Evolutionary conservation across 768 basidiomycete genomes (phyloP), one percentile per base, ranked within the genome.

Genomic region (Ramaria sp.): DNA sequence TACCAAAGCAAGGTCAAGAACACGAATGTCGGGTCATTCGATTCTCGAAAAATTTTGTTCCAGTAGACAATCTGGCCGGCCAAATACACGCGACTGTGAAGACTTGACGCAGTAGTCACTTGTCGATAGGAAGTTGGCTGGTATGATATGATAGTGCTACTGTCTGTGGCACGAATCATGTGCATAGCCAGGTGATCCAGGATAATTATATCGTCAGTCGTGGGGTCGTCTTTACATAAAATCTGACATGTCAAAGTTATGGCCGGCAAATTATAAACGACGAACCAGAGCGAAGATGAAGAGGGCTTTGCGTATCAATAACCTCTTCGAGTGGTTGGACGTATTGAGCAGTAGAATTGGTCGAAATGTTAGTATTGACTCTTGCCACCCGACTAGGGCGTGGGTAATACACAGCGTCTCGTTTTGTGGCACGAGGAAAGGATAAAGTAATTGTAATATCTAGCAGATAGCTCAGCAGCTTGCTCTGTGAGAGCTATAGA

Each of bases 401-500:
- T n/a, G n/a, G n/a, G 7, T 33, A 7, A 20, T 49, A 20, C 11
- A 20, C n/a, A 30, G 17, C 24, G 11, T 49, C 48, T 7, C 31
- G 10, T 52, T 38, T 34, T n/a, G 17, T 75, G 63, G 5, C 54
- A 13, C 59, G 59, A n/a, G 79, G 71, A 64, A 82, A 83, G 10
- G 78, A 73, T 27, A 83, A 69, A 1, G 75, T 72, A n/a, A 83
- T 67, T 3, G 81, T 83, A 38, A 83, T 77, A 64, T 83, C 81
- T 82, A 50, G 4, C 42, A 17, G 13, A 49, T 50, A 38, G 34
- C 34, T 53, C 60, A 33, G 62, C 58, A n/a, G 45, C 17, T 46
- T 19, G 19, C 17, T 19, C 27, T n/a, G 7, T 37, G 34, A 10
- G 34, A 37, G 17, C 6, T n/a, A 33, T 34, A 20, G 48, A 34